Percentiles rank a stretch among this genome's conserved stretches.
Evolutionary conservation across 148 eudicot genomes (phyloP).

Genomic region (Fagopyrum tataricum): DNA sequence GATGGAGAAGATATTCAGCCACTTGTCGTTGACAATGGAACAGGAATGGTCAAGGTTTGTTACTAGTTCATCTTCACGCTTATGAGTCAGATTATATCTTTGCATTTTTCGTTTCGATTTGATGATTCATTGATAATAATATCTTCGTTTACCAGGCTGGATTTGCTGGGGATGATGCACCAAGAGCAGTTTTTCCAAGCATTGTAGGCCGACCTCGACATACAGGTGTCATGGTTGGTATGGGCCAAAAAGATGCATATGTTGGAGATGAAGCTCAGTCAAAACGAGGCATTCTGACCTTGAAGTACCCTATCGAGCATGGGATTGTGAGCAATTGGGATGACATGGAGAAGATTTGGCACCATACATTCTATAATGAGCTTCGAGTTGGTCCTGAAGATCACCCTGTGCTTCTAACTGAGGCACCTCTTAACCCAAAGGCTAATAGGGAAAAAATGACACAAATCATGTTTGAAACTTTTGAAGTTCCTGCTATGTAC

Average conservation of each 20-base stretch:
- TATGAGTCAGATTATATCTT: background rate
- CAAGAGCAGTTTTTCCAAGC: constrained; percentile 51
- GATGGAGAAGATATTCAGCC: constrained; percentile 15
- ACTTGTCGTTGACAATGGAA: constrained; percentile 15
- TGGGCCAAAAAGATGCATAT: constrained; percentile 41
- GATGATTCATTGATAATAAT: background rate
- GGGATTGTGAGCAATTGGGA: constrained; percentile 31
- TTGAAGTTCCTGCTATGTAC: constrained; percentile 40
- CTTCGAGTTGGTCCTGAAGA: constrained; percentile 65
- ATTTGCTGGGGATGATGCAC: constrained; percentile 22
- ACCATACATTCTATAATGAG: constrained; percentile 45
- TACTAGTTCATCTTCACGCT: background rate
- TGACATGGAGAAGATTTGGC: constrained; percentile 58
- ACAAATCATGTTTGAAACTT: constrained; percentile 46
- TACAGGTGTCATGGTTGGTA: constrained; percentile 50
- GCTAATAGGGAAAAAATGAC: constrained; percentile 56
- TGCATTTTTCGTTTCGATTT: background rate
- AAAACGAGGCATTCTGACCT: constrained; percentile 21
- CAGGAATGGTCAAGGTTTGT: constrained; percentile 16
- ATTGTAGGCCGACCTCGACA: constrained; percentile 53
- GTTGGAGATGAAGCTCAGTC: constrained; percentile 60
- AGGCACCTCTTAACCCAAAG: constrained; percentile 52
- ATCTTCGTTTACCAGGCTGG: constrained; percentile 10
- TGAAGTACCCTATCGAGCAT: constrained; percentile 13
- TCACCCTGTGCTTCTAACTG: constrained; percentile 50